phyloP scores from a whole-genome alignment of 1,284 basidiomycete genomes.

The Ustilago sp. region DNA sequence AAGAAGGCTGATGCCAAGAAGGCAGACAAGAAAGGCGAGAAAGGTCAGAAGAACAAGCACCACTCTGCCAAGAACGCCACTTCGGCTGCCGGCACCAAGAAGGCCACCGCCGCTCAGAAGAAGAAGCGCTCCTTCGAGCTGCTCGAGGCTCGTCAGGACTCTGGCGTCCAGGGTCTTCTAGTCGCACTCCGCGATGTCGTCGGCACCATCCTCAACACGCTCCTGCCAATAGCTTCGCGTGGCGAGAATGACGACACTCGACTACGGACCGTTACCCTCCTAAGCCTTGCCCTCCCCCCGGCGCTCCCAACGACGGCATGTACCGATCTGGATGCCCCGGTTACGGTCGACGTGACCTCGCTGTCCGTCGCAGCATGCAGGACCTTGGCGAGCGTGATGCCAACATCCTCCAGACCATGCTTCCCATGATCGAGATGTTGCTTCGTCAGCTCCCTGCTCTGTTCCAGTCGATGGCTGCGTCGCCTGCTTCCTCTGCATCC shows the following conservation, averaged over 20 bases:
- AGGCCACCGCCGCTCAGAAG: neutral
- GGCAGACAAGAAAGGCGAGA: constrained; percentile 14
- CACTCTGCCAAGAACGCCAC: constrained; percentile 18
- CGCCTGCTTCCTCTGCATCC: constrained; percentile 22
- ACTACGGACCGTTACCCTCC: constrained; percentile 31
- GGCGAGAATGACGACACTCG: constrained; percentile 27
- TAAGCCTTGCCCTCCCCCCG: constrained; percentile 49
- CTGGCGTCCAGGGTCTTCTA: constrained; percentile 50
- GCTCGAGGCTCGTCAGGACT: constrained; percentile 41
- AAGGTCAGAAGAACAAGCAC: constrained; percentile 25
- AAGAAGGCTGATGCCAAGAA: neutral
- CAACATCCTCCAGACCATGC: constrained; percentile 36
- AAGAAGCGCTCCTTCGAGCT: constrained; percentile 31
- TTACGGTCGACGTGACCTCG: constrained; percentile 54
- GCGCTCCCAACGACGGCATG: constrained; percentile 56
- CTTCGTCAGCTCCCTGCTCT: constrained; percentile 44
- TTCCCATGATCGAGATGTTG: constrained; percentile 55
- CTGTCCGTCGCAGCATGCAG: constrained; percentile 34
- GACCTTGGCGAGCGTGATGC: constrained; percentile 42
- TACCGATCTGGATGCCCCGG: constrained; percentile 60
- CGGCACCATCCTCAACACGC: constrained; percentile 59
- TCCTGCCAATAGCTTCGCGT: constrained; percentile 52
- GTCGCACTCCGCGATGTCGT: constrained; percentile 47
- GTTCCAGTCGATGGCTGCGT: constrained; percentile 25
- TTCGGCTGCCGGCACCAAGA: constrained; percentile 5